A percentile compares a stretch with the other conserved stretches of the same genome.
Conservation (phyloP, 768 basidiomycete species). For the Nevesoporus exiguus region DNA sequence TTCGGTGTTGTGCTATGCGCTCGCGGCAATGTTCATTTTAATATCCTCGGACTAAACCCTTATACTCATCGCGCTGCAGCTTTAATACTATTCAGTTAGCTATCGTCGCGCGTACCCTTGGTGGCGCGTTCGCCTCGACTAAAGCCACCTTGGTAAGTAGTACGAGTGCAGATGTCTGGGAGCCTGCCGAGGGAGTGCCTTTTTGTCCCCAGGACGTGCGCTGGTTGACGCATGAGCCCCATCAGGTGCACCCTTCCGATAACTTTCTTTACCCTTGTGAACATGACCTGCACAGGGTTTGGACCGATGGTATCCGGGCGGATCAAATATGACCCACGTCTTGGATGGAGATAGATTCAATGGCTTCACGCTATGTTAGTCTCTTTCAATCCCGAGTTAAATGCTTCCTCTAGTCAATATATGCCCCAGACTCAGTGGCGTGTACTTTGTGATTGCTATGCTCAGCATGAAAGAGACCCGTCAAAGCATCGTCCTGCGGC, state of each 20-base stretch:
- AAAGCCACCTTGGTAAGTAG: constrained; percentile 70
- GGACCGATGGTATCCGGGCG: constrained; percentile 64
- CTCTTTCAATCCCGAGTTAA: too few species aligned
- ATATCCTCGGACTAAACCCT: not conserved
- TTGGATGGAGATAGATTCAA: constrained; percentile 80
- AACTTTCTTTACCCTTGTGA: constrained; percentile 62
- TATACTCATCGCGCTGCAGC: constrained; percentile 16
- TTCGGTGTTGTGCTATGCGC: constrained; percentile 41
- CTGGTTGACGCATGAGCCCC: not conserved
- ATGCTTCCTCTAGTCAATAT: too few species aligned
- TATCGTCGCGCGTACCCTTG: constrained; percentile 56
- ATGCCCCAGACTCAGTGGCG: constrained; percentile 45
- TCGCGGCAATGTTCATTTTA: constrained; percentile 24
- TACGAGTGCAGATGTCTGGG: constrained; percentile 67
- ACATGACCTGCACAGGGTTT: constrained; percentile 59
- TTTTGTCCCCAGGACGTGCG: not conserved
- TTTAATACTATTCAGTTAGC: constrained; percentile 51
- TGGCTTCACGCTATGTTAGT: constrained; percentile 71
- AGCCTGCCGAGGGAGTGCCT: constrained; percentile 47
- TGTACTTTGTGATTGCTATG: constrained; percentile 48
- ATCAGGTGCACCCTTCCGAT: constrained; percentile 69
- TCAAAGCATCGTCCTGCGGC: constrained; percentile 61
- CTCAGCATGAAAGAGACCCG: constrained; percentile 70
- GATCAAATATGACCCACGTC: constrained; percentile 54
- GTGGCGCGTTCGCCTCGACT: constrained; percentile 63